Conservation (phyloP, 2,329 filamentous ascomycete species). For the Raffaelea deltoideospora region DNA sequence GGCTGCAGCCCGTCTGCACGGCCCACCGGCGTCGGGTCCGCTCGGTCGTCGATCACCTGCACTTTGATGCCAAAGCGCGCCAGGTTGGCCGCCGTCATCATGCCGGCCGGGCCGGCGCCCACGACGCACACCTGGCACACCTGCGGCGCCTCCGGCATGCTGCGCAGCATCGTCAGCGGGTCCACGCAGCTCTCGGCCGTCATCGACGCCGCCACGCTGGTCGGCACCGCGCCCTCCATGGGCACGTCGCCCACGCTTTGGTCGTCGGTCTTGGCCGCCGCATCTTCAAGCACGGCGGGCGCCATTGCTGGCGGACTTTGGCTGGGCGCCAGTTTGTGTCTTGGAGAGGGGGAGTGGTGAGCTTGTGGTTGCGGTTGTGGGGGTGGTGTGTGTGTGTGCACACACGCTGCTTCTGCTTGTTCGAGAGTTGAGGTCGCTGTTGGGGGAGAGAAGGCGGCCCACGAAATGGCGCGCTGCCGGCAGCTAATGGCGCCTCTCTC, state of each 20-base stretch:
- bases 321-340: background rate
- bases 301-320: background rate
- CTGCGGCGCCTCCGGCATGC: slow-evolving; percentile 12
- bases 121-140: slow-evolving; percentile 27
- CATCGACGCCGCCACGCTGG: slow-evolving; percentile 15
- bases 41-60: slow-evolving; percentile 41
- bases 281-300: slow-evolving; percentile 13
- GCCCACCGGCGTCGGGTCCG: slow-evolving; percentile 35
- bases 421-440: background rate
- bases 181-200: slow-evolving; percentile 22
- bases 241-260: slow-evolving; percentile 13
- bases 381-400: background rate
- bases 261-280: slow-evolving; percentile 16
- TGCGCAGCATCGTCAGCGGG: slow-evolving; percentile 31
- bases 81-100: slow-evolving; percentile 31
- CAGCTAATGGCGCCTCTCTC: background rate
- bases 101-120: slow-evolving; percentile 38
- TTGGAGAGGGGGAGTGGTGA: too few species aligned
- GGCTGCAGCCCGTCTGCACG: slow-evolving; percentile 61
- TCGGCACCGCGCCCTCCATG: slow-evolving; percentile 14
- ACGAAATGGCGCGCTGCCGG: background rate
- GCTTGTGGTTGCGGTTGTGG: background rate
- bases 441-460: background rate
- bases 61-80: slow-evolving; percentile 43
- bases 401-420: background rate